phyloP scores from a whole-genome alignment of 495 filamentous ascomycete species.

The Penicillium mononematosum region DNA sequence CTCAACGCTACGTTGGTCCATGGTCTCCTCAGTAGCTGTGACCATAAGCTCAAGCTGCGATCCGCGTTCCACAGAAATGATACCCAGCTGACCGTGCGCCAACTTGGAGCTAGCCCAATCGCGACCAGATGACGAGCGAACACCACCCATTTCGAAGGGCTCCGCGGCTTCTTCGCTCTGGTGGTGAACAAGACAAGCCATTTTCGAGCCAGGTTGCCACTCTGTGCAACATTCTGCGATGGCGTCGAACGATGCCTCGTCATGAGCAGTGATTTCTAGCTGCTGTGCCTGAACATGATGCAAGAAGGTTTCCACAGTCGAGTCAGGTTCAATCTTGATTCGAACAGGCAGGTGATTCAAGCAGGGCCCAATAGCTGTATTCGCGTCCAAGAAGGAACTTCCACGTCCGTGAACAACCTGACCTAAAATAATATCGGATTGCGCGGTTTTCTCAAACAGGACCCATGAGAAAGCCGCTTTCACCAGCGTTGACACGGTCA shows the following conservation, averaged over 20 bases:
- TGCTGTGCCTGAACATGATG: constrained; percentile 47
- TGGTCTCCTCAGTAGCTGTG: too few species aligned
- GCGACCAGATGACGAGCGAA: not conserved
- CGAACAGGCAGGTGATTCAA: constrained; percentile 51
- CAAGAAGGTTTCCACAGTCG: constrained; percentile 42
- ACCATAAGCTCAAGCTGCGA: too few species aligned
- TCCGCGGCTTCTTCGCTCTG: constrained; percentile 6
- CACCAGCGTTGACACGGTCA: constrained; percentile 44
- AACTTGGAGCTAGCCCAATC: too few species aligned
- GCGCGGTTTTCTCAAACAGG: constrained; percentile 32
- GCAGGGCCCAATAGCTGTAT: constrained; percentile 48
- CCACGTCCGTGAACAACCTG: constrained; percentile 48
- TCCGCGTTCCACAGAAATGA: too few species aligned
- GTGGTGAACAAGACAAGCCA: constrained; percentile 17
- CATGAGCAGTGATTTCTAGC: constrained; percentile 40
- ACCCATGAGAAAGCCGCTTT: constrained; percentile 44
- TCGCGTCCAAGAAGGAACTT: constrained; percentile 39
- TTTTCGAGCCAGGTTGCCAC: constrained; percentile 34
- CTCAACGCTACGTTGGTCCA: too few species aligned
- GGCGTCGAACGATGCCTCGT: constrained; percentile 45
- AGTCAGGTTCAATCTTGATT: constrained; percentile 33
- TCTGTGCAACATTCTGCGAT: constrained; percentile 26
- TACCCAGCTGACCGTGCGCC: too few species aligned
- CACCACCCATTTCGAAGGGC: constrained; percentile 19
- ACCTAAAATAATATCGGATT: constrained; percentile 42